A percentile compares a stretch with the other conserved stretches of the same genome.
phyloP scores from a whole-genome alignment of 2,329 filamentous ascomycete species.

The Biscogniauxia marginata region DNA sequence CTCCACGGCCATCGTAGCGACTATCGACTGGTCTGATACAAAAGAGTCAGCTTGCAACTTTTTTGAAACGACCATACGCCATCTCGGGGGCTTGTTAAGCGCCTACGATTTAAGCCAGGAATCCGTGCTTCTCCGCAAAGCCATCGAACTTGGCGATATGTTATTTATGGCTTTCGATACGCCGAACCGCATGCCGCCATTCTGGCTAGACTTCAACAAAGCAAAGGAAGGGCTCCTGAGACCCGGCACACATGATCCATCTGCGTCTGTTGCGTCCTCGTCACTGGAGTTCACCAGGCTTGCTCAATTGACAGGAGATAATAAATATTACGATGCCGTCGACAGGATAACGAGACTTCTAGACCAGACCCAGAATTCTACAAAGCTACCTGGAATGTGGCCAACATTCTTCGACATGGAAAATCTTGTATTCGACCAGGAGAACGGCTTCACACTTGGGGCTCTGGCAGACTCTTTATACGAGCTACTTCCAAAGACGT shows the following conservation, averaged over 20 bases:
- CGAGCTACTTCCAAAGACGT: slow-evolving; percentile 62
- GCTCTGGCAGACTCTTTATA: slow-evolving; percentile 44
- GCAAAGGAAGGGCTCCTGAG: slow-evolving; percentile 36
- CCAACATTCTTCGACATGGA: slow-evolving; percentile 63
- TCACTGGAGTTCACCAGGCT: slow-evolving; percentile 72
- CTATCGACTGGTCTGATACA: slow-evolving; percentile 47
- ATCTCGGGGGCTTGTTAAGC: slow-evolving; percentile 42
- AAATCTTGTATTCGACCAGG: slow-evolving; percentile 43
- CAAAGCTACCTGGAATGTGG: slow-evolving; percentile 71
- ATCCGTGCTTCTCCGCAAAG: slow-evolving; percentile 40
- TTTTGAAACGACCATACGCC: slow-evolving; percentile 47
- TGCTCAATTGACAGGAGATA: slow-evolving; percentile 69
- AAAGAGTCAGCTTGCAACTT: slow-evolving; percentile 36
- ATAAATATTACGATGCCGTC: slow-evolving; percentile 73
- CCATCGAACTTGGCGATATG: slow-evolving; percentile 45
- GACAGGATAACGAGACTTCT: slow-evolving; percentile 67
- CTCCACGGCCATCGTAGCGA: slow-evolving; percentile 42
- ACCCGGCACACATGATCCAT: slow-evolving; percentile 40
- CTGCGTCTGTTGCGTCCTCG: slow-evolving; percentile 59
- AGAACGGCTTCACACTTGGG: slow-evolving; percentile 35
- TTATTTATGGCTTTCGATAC: slow-evolving; percentile 47
- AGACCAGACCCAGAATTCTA: slow-evolving; percentile 62
- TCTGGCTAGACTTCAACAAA: slow-evolving; percentile 44
- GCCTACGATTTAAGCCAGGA: slow-evolving; percentile 41
- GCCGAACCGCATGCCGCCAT: slow-evolving; percentile 44